phyloP scores from a whole-genome alignment of 345 rosid genomes.

The Turritis glabra region DNA sequence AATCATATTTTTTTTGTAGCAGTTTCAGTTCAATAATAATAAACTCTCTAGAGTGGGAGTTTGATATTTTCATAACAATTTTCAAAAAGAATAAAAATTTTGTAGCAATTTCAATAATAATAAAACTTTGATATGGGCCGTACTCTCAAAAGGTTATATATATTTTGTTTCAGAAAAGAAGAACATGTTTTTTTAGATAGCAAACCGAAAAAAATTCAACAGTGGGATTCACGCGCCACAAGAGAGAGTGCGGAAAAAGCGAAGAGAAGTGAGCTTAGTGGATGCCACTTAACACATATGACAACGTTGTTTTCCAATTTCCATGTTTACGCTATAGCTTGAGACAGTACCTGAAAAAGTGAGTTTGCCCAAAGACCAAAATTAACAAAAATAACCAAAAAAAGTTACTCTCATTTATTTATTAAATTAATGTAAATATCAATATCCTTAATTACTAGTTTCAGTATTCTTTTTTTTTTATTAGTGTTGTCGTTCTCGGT shows the following conservation, averaged over 20 bases:
- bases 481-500: slow-evolving; percentile 5
- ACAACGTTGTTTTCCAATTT: slow-evolving; percentile 28
- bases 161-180: background rate
- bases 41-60: too few relatives aligned
- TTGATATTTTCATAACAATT: too few relatives aligned
- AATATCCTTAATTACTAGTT: background rate
- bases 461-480: background rate
- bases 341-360: slow-evolving; percentile 18
- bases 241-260: background rate
- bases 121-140: background rate
- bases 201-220: background rate
- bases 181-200: background rate
- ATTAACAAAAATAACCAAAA: background rate
- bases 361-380: background rate
- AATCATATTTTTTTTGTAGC: too few relatives aligned
- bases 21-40: too few relatives aligned
- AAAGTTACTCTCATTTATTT: background rate
- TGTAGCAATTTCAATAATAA: too few relatives aligned
- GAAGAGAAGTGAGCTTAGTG: background rate
- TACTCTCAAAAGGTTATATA: background rate
- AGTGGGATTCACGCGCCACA: background rate
- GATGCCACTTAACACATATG: slow-evolving; percentile 23
- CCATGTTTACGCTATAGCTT: slow-evolving; percentile 14
- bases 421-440: background rate
- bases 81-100: too few relatives aligned